Conservation (phyloP, 1,284 basidiomycete genomes). For the Rhodotorula sp. region DNA sequence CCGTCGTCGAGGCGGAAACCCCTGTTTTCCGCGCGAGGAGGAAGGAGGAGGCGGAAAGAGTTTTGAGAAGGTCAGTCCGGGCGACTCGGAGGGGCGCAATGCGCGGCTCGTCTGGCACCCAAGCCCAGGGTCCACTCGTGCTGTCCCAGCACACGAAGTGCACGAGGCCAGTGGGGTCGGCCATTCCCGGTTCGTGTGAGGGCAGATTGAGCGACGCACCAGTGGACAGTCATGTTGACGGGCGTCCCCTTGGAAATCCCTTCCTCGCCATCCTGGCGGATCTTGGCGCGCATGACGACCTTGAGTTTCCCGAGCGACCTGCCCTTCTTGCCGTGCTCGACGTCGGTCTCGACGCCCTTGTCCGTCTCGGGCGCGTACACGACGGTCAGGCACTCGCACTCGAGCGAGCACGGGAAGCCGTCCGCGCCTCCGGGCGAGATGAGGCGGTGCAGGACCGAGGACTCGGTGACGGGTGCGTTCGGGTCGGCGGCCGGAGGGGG, state of each 20-base stretch:
- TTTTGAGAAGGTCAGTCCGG: background rate
- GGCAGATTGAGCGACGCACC: conserved; percentile 11
- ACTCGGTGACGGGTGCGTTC: conserved; percentile 6
- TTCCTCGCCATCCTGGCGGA: conserved; percentile 28
- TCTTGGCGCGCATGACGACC: conserved; percentile 33
- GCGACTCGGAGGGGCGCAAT: no score
- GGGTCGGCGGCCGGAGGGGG: conserved; percentile 22
- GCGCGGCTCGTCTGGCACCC: background rate
- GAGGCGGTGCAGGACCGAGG: conserved; percentile 16
- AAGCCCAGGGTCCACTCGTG: no score
- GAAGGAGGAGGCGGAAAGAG: no score
- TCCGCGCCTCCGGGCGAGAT: conserved; percentile 31
- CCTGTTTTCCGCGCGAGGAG: background rate
- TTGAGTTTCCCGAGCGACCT: conserved; percentile 14
- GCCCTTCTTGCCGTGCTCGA: conserved; percentile 1
- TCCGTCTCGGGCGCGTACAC: conserved; percentile 6
- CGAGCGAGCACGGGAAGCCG: conserved; percentile 34
- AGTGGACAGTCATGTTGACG: conserved; percentile 37
- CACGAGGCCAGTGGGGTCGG: no score
- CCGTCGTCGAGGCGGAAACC: conserved; percentile 36
- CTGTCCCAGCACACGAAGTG: no score
- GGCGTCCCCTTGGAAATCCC: conserved; percentile 27
- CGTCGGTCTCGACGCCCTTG: conserved; percentile 1
- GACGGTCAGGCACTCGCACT: conserved; percentile 22
- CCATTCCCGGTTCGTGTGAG: no score